Evolutionary conservation across 345 rosid species (phyloP), one percentile per base, ranked within the genome.

Genomic region (Lumnitzera littorea): DNA sequence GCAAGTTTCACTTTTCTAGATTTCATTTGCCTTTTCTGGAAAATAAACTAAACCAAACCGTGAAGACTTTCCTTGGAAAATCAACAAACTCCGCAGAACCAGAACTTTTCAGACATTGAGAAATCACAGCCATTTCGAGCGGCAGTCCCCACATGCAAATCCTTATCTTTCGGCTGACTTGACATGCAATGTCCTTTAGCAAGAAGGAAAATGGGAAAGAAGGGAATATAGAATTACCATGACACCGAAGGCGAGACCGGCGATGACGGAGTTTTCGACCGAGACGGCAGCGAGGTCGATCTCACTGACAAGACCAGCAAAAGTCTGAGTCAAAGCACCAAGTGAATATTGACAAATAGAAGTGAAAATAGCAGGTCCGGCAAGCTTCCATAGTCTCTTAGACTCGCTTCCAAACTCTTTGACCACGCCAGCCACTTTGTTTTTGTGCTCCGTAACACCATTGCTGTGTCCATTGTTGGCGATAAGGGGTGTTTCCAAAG

Each of bases 361-460:
- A 0, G 94, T 89, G 73, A 92, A 84, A 20, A 92, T 92, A 0
- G 96, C 94, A 0, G 98, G 98, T 8, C 98, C 98, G 0, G 96
- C 96, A 48, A 92, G 31, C 48, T 70, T 55, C 98, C 96, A 92
- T 8, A 92, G 81, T 76, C 80, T 78, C 68, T 67, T 78, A 0
- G 96, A 92, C 70, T 92, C 98, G 29, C 56, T 11, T 0, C 88
- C 75, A 29, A 89, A 82, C 65, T 85, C 94, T 69, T 60, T 78
- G 1, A 75, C 66, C 46, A 50, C 11, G 20, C 55, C 29, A 14
- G 1, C 31, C 14, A 24, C 29, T 48, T 70, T 67, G 16, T 13
- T 24, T 16, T 52, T 29, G 13, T 54, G 63, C 0, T 63, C 61
- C 5, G 9, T 36, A 36, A 24, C 9, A 5, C 55, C 69, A 27